Evolutionary conservation across 768 basidiomycete species (phyloP).

Genomic region (Lyophyllum atratum): DNA sequence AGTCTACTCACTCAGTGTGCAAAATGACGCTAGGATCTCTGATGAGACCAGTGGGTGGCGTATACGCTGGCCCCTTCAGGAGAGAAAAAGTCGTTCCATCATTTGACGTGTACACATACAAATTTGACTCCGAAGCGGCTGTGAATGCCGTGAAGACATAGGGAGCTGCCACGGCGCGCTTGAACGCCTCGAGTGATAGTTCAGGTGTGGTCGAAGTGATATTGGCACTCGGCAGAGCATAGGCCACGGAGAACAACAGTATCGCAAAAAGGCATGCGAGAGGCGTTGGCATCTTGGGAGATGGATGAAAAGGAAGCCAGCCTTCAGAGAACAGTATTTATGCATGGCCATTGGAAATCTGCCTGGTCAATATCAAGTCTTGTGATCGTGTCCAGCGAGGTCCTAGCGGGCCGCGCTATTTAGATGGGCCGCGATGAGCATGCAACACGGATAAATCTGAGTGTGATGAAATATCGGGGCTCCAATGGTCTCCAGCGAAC

Average conservation of each 20-base stretch:
- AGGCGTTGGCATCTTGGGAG: background rate
- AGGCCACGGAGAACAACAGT: background rate
- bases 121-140: constrained; percentile 33
- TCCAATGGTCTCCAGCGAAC: no score
- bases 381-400: constrained; percentile 9
- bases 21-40: constrained; percentile 36
- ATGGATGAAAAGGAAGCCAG: background rate
- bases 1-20: constrained; percentile 31
- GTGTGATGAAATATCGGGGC: no score
- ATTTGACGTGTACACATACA: constrained; percentile 34
- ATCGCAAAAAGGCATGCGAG: background rate
- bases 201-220: constrained; percentile 25
- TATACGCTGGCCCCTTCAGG: constrained; percentile 35
- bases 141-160: constrained; percentile 38
- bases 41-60: constrained; percentile 35
- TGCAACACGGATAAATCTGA: background rate
- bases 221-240: constrained; percentile 4
- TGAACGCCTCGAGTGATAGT: constrained; percentile 29
- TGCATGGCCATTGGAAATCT: background rate
- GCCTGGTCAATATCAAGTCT: background rate
- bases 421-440: background rate
- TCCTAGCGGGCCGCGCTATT: constrained; percentile 5
- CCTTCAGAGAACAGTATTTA: constrained; percentile 4
- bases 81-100: constrained; percentile 32
- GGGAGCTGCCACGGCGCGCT: constrained; percentile 29